These are phyloP conservation scores for Cordyceps fumosorosea DNA, from an alignment of 2,329 filamentous ascomycete species.

Conservation along the genomic window DNA sequence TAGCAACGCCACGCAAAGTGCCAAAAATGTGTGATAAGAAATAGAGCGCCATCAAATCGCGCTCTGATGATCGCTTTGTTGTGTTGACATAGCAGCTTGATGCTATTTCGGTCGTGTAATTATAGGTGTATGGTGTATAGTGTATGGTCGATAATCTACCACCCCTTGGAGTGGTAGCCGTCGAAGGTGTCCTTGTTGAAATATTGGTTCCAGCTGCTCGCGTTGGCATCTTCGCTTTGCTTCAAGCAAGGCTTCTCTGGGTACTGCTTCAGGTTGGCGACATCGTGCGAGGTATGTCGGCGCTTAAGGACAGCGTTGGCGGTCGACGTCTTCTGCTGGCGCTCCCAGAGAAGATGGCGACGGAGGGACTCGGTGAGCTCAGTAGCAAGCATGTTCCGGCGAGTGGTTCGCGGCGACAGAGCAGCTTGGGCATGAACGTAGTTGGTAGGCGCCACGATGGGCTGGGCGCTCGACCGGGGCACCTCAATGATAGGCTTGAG, in stretches of 20 bases:
- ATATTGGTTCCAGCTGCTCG: slow-evolving; percentile 78
- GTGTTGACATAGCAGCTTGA: neutral
- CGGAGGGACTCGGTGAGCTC: slow-evolving; percentile 91
- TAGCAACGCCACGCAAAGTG: slow-evolving; percentile 12
- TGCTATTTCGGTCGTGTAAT: neutral
- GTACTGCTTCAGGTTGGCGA: slow-evolving; percentile 80
- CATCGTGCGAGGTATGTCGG: slow-evolving; percentile 82
- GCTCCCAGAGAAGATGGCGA: slow-evolving; percentile 88
- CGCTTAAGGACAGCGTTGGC: slow-evolving; percentile 85
- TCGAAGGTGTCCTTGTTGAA: slow-evolving; percentile 68
- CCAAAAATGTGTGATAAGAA: slow-evolving; percentile 2
- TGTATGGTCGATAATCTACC: slow-evolving; percentile 23
- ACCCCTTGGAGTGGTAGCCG: slow-evolving; percentile 38
- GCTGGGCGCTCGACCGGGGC: slow-evolving; percentile 63
- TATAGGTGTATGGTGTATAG: neutral
- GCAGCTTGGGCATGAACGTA: slow-evolving; percentile 62
- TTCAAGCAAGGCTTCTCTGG: slow-evolving; percentile 59
- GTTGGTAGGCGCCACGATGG: slow-evolving; percentile 69
- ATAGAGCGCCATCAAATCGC: neutral
- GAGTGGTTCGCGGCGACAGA: slow-evolving; percentile 83
- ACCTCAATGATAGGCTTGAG: slow-evolving; percentile 54
- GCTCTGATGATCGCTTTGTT: neutral
- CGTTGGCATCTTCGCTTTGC: slow-evolving; percentile 55
- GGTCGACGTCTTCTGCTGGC: slow-evolving; percentile 87
- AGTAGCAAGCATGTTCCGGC: slow-evolving; percentile 90